Base-by-base conservation (phyloP, 1,284 basidiomycete species). In the Grifola frondosa region DNA sequence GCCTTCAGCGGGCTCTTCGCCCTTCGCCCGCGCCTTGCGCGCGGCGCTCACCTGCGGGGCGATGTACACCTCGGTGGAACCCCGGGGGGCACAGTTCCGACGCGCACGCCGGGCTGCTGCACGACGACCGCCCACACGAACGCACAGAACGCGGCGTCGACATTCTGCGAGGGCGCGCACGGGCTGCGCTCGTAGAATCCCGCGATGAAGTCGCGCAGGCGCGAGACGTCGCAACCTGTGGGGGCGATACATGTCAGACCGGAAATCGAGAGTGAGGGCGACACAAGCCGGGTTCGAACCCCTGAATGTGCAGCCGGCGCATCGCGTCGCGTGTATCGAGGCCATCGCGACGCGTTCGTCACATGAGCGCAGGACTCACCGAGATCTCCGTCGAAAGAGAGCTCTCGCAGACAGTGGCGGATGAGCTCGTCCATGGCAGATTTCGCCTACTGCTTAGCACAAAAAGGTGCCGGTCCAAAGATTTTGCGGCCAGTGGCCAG, bases 81-180 rank as follows among this genome's bases (percentile, higher is more conserved):
- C 65, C 75, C 80, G 2, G 69, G 62, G 2, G 84, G 84, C 0
- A 83, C 65, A 1, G 70, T 73, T 7, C 91, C 90, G 10, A 93
- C 78, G 37, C 74, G 72, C 29, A 91, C 77, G 9, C 80, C 79
- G 0, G 85, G 78, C 51, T 89, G 82, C 50, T 80, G 77, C 19
- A 84, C 75, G 32, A 94, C 70, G 21, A 88, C 66, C 0, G 81
- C 81, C 87, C 90, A 94, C 13, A 92, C 76, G 59, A 89, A 93
- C 1, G 81, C 78, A 56, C 79, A 80, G 58, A 91, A 92, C 3
- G 77, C 66, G 50, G 85, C 83, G 59, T 95, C 91, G 24, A 84
- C 67, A 35, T 70, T 78, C 58, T 91, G 84, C 3, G 61, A 30
- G 34, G 59, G 62, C 19, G 64, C 59, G 13, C 66, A 56, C 22